phyloP scores from a whole-genome alignment of 305 asterid species.

The Fraxinus angustifolia region DNA sequence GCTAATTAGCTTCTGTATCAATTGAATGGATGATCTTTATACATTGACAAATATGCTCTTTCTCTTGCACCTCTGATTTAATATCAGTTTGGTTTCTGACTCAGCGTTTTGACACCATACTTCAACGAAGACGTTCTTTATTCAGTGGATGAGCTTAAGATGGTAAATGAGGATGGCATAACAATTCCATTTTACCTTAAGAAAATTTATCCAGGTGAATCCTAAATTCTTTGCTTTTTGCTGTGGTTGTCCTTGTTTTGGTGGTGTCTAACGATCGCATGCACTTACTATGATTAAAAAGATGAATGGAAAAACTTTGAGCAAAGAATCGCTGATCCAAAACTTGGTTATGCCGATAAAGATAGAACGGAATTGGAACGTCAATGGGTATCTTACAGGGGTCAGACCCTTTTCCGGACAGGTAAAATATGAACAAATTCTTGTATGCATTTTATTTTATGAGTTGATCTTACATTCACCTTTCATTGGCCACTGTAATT shows the following conservation, averaged over 20 bases:
- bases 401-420: conserved; percentile 97
- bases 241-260: conserved; percentile 16
- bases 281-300: conserved; percentile 26
- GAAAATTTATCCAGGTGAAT: conserved; percentile 90
- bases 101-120: conserved; percentile 95
- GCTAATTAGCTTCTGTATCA: conserved; percentile 1
- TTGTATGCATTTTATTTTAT: conserved; percentile 13
- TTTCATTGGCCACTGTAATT: background rate
- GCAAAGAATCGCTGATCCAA: conserved; percentile 67
- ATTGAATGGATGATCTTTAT: conserved; percentile 1
- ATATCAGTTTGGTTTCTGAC: conserved; percentile 27
- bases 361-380: conserved; percentile 66
- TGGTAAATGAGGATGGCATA: conserved; percentile 94
- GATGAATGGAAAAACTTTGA: conserved; percentile 89
- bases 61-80: conserved; percentile 23
- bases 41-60: conserved; percentile 2
- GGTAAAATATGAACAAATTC: conserved; percentile 40
- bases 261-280: conserved; percentile 18
- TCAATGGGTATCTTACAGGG: conserved; percentile 95
- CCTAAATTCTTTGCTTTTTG: conserved; percentile 17
- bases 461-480: background rate
- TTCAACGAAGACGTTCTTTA: conserved; percentile 86
- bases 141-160: conserved; percentile 84
- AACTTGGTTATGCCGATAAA: conserved; percentile 35
- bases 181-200: conserved; percentile 86